Conservation (phyloP, 2,329 filamentous ascomycete genomes). For the Zasmidium cellare region DNA sequence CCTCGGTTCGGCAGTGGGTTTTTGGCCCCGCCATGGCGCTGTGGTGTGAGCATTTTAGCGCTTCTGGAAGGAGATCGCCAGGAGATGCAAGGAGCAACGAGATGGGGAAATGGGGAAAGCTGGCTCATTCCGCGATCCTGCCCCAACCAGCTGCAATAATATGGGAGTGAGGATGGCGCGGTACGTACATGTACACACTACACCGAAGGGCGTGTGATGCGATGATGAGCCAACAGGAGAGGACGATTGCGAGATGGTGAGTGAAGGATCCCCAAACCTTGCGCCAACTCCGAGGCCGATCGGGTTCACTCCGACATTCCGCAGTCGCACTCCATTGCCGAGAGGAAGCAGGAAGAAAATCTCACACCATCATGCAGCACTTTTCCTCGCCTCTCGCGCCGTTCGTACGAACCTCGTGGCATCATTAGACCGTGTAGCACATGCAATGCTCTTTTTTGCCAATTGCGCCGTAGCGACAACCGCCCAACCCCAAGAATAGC, state of each 20-base stretch:
- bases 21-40: background rate
- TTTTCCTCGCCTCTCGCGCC: background rate
- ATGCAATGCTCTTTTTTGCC: background rate
- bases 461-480: background rate
- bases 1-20: background rate
- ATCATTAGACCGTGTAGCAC: background rate
- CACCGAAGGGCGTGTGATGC: background rate
- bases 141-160: background rate
- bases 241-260: background rate
- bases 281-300: background rate
- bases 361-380: background rate
- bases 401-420: background rate
- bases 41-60: background rate
- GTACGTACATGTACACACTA: background rate
- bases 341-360: background rate
- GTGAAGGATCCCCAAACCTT: background rate
- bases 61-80: background rate
- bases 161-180: background rate
- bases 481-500: background rate
- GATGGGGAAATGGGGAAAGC: background rate
- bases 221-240: background rate
- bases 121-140: background rate
- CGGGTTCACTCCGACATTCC: background rate
- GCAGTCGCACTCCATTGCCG: background rate
- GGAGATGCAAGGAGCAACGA: too few relatives aligned